A percentile compares a stretch with the other conserved stretches of the same genome.
phyloP scores from a whole-genome alignment of 2,329 filamentous ascomycete species.

The Lachnellula occidentalis region DNA sequence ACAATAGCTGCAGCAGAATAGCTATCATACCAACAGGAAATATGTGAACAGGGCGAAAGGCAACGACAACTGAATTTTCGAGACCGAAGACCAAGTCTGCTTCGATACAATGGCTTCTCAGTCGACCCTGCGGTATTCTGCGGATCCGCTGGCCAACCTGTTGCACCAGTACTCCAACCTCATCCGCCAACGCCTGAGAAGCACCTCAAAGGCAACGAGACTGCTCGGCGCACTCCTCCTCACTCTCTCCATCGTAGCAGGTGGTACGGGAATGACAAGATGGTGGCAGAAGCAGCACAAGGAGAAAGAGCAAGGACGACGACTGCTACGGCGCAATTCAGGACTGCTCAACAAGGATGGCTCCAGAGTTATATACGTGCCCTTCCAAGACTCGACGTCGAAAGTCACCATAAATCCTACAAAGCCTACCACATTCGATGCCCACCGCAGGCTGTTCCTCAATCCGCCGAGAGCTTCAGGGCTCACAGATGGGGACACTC shows the following conservation, averaged over 20 bases:
- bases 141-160: conserved; percentile 62
- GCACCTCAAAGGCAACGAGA: conserved; percentile 64
- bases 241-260: conserved; percentile 69
- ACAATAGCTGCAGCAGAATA: too few relatives aligned
- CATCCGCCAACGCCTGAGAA: conserved; percentile 49
- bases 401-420: conserved; percentile 89
- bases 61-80: not conserved
- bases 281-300: conserved; percentile 69
- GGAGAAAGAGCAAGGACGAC: conserved; percentile 77
- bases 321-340: conserved; percentile 83
- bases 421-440: conserved; percentile 91
- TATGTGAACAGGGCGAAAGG: not conserved
- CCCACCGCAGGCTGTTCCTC: conserved; percentile 86
- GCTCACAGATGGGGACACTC: conserved; percentile 58
- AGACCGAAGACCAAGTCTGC: not conserved
- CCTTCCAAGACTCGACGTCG: conserved; percentile 79
- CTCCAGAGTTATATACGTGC: conserved; percentile 89
- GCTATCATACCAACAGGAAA: not conserved
- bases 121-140: conserved; percentile 69
- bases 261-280: conserved; percentile 71
- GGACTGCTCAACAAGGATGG: conserved; percentile 92
- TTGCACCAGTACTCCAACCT: conserved; percentile 53
- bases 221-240: conserved; percentile 73
- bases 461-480: conserved; percentile 83
- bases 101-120: conserved; percentile 67